A percentile compares a stretch with the other conserved stretches of the same genome.
Evolutionary conservation across 495 filamentous ascomycete genomes (phyloP).

Genomic region (Cercophora sp.): DNA sequence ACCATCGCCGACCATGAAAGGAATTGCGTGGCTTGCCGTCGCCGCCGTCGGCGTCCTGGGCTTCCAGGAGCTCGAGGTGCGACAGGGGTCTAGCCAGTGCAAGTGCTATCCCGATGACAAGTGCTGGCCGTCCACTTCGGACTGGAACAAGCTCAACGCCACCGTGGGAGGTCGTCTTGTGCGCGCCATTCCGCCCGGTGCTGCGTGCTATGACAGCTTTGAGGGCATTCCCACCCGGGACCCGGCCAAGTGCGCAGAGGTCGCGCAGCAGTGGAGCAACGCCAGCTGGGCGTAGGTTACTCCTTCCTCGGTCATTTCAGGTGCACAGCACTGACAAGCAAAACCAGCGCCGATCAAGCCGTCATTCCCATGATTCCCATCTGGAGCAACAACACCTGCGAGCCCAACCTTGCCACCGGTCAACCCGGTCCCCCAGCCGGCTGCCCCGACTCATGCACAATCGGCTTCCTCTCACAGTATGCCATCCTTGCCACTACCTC

Average conservation of each 20-base stretch:
- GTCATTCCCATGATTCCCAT: not conserved
- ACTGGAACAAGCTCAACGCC: conserved; percentile 28
- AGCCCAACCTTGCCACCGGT: conserved; percentile 1
- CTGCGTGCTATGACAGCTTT: conserved; percentile 29
- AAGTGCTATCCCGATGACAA: conserved; percentile 32
- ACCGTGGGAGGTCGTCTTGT: conserved; percentile 26
- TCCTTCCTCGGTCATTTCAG: too few relatives aligned
- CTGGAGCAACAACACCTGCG: conserved; percentile 13
- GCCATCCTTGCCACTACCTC: conserved; percentile 37
- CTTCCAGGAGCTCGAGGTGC: too few relatives aligned
- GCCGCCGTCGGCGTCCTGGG: too few relatives aligned
- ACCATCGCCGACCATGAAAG: too few relatives aligned
- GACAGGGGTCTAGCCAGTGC: too few relatives aligned
- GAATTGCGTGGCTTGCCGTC: too few relatives aligned
- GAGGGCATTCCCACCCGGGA: conserved; percentile 24
- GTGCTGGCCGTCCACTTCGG: conserved; percentile 29
- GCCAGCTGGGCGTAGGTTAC: not conserved
- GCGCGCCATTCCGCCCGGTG: conserved; percentile 23
- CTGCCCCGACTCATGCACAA: conserved; percentile 36
- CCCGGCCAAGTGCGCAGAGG: conserved; percentile 21
- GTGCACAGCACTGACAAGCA: too few relatives aligned
- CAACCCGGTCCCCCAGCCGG: conserved; percentile 42
- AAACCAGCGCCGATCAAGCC: not conserved
- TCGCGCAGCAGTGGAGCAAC: conserved; percentile 11
- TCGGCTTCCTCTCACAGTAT: not conserved